Conservation (phyloP, 1,284 basidiomycete species). For the Sporisorium scitamineum region DNA sequence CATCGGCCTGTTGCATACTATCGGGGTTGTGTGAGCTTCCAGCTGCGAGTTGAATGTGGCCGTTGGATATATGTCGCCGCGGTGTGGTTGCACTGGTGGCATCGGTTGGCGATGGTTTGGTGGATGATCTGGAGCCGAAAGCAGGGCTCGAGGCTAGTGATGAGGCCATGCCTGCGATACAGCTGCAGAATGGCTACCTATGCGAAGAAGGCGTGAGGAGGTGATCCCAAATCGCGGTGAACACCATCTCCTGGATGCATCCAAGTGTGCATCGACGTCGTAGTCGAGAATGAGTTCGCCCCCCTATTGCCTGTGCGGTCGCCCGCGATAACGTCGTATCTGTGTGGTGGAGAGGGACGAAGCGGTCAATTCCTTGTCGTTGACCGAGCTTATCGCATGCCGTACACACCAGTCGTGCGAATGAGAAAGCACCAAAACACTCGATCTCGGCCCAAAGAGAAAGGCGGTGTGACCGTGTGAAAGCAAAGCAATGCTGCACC, state of each 20-base stretch:
- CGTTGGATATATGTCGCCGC: neutral
- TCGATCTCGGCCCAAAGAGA: neutral
- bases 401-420: neutral
- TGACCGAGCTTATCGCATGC: neutral
- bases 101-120: neutral
- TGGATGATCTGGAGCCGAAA: neutral
- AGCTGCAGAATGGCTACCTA: neutral
- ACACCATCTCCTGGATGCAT: constrained; percentile 1
- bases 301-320: neutral
- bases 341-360: neutral
- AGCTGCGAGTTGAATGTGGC: neutral
- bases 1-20: neutral
- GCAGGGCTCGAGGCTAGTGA: neutral
- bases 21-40: constrained; percentile 4
- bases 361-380: neutral
- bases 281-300: neutral
- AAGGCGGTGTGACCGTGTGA: neutral
- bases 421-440: neutral
- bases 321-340: neutral
- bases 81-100: neutral
- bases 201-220: neutral
- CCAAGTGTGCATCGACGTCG: neutral
- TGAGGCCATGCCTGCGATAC: neutral
- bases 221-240: neutral
- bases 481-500: neutral